Base-by-base conservation (phyloP, 352 stramenopile genomes). In the Blastocystis sp. region DNA sequence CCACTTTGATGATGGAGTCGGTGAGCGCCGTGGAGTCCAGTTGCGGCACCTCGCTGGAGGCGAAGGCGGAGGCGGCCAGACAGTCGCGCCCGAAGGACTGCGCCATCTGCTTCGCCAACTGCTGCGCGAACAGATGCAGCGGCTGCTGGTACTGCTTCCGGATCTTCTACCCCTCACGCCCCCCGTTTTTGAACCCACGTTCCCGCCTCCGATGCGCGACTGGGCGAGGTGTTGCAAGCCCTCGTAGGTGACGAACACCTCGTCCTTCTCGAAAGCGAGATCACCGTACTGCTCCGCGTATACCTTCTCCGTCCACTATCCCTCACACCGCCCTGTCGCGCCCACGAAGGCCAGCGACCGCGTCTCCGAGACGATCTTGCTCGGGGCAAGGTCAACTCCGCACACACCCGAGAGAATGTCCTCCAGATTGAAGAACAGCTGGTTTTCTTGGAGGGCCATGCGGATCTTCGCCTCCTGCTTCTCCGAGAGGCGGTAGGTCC, bases 231-330 rank as follows among this genome's bases (percentile, higher is more conserved):
- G 56, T n/a, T 59, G 38, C 17, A 84, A 10, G 11, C 74, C 74
- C n/a, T 66, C 74, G 45, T 84, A 84, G 21, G 74, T 84, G 17
- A 84, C 53, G 56, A 84, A 84, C 11, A 84, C 45, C 74, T 66
- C 74, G 40, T 84, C 74, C 66, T 84, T 84, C 48, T 70, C 56
- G 61, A 67, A 84, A 1, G 74, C 74, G 52, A 84, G 34, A 67
- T 84, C 74, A 19, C 56, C 74, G 45, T 67, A 84, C n/a, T 84
- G 74, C 21, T 56, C 56, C 3, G 66, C 74, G 23, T 56, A 34
- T 5, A 84, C 56, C 23, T 69, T 66, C 28, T 84, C 74, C 21
- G 65, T 38, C 74, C 74, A 84, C 74, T 84, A 70, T 0, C 64
- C 17, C n/a, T 76, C 34, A 67, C 34, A 67, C 14, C 28, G 56